Evolutionary conservation across 108 stramenopile species (phyloP), one percentile per base, ranked within the genome.

Genomic region (Cyclotella choctawhatcheeana): DNA sequence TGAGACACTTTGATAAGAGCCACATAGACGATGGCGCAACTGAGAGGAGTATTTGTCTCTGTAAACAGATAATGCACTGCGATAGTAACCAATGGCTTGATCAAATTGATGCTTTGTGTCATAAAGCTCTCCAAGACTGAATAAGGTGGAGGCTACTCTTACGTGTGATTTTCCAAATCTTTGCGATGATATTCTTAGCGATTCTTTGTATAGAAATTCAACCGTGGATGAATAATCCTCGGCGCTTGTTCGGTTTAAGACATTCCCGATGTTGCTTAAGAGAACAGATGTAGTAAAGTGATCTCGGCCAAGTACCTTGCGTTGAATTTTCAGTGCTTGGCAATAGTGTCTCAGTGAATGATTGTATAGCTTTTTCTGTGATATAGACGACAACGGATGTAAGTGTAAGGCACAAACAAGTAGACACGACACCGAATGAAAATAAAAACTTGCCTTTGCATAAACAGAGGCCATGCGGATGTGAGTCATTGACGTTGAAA

Each of bases 321-420:
- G 67, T 51, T 77, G 76, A 55, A 77, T 69, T 55, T 59, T 63
- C n/a, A 77, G 30, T 45, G 76, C 76, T 20, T 77, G 59, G 12
- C 58, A 45, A 51, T 63, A 77, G 52, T 77, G 76, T 24, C 67
- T 64, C 32, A 77, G 53, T 22, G 76, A 67, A 32, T 62, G 51
- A 32, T 40, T 66, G 40, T 63, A 69, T 27, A 68, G 34, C 40
- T 69, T 68, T 69, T 64, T 59, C 76, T 76, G 32, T n/a, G n/a
- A n/a, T n/a, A 52, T 2, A 52, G 20, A 21, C 1, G 22, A 52
- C n/a, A n/a, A n/a, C n/a, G n/a, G n/a, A n/a, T n/a, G n/a, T n/a
- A n/a, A n/a, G n/a, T n/a, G n/a, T n/a, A n/a, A n/a, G n/a, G n/a
- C n/a, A n/a, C n/a, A n/a, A n/a, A n/a, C n/a, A n/a, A n/a, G n/a